Evolutionary conservation across 2,329 filamentous ascomycete species (phyloP).

Genomic region (Geosmithia putterillii): DNA sequence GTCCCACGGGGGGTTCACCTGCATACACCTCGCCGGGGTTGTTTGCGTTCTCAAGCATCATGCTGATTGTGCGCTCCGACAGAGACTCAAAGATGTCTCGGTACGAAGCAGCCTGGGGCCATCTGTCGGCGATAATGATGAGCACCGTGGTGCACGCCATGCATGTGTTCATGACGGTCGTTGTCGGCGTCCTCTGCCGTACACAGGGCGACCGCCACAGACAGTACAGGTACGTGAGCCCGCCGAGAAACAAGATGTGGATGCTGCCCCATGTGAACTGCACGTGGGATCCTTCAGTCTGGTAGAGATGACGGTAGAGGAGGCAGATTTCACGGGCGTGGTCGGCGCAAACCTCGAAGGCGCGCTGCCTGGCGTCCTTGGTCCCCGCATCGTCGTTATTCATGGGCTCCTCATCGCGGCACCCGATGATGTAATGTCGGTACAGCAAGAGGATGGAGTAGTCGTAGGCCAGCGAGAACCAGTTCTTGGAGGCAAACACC

Average conservation of each 20-base stretch:
- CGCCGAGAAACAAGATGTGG: conserved; percentile 16
- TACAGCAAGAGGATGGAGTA: conserved; percentile 25
- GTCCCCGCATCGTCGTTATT: conserved; percentile 7
- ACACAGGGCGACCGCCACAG: neutral
- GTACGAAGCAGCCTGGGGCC: conserved; percentile 17
- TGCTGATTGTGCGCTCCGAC: conserved; percentile 7
- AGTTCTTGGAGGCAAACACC: conserved; percentile 21
- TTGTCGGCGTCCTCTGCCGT: neutral
- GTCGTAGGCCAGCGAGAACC: conserved; percentile 24
- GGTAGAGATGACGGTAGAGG: conserved; percentile 19
- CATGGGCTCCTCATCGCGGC: neutral
- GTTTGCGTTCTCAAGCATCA: neutral
- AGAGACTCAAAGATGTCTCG: conserved; percentile 18
- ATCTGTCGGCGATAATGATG: conserved; percentile 20
- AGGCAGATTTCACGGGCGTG: conserved; percentile 12
- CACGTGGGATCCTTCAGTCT: conserved; percentile 5
- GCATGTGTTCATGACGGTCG: conserved; percentile 4
- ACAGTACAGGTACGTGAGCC: conserved; percentile 15
- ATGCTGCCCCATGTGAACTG: conserved; percentile 14
- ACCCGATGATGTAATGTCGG: conserved; percentile 11
- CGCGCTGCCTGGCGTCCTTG: too few relatives aligned
- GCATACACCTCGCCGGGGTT: too few relatives aligned
- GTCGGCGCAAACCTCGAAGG: too few relatives aligned
- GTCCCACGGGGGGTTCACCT: too few relatives aligned
- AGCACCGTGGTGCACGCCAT: conserved; percentile 16